Evolutionary conservation across 1,284 basidiomycete species (phyloP), one percentile per base, ranked within the genome.

Genomic region (Cerioporus squamosus): DNA sequence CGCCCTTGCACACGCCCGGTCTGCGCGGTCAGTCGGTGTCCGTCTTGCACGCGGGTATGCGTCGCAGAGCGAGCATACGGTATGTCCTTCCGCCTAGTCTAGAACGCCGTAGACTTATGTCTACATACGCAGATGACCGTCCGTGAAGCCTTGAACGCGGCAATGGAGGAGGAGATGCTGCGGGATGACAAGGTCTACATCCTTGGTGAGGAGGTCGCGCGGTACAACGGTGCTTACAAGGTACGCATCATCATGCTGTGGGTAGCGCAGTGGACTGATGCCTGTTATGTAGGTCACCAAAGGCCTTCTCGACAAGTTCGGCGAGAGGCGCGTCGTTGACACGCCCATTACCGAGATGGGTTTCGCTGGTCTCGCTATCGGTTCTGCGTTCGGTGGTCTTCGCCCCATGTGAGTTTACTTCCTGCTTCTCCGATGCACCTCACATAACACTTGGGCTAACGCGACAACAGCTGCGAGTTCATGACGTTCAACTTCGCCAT

Each of bases 151-250:
- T 88, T 99, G 67, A 99, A 98, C 80, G 80, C 89, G 60, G 97
- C 97, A 38, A 97, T 99, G 94, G 97, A 99, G 81, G 97, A 99
- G 80, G 97, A 99, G 81, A 99, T 99, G 97, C 75, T 91, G 69
- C 88, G 95, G 51, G 97, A 99, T 78, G 92, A 97, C 75, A 91
- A 81, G 40, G 97, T 99, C 51, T 99, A 97, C 76, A 79, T 99
- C 73, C 79, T 99, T 69, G 97, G 97, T 66, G 97, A 99, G 79
- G 97, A 99, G 78, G 97, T 99, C 55, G 97, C 97, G 53, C 89
- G 95, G 66, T 99, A 99, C 82, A 98, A 99, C 74, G 97, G 97
- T 79, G 97, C 97, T 66, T 99, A 99, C 90, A 99, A 99, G 88
- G 95, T 94, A 62, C 62, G 74, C 64, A 26, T 20, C 20, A 22